Percentiles rank a stretch among this genome's conserved stretches.
phyloP scores from a whole-genome alignment of 768 basidiomycete genomes.

The Russula brevipes region DNA sequence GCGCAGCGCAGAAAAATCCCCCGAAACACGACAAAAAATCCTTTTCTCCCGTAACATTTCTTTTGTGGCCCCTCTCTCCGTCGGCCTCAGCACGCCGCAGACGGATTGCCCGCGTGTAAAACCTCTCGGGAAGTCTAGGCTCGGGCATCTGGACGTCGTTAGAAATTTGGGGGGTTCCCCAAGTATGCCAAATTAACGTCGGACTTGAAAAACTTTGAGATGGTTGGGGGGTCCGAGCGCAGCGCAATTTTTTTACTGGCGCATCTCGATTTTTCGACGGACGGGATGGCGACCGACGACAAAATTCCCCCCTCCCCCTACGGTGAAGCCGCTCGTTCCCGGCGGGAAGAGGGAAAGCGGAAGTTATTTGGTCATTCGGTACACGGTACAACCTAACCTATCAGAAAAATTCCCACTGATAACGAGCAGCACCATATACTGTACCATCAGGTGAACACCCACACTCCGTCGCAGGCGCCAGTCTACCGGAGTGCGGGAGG shows the following conservation, averaged over 20 bases:
- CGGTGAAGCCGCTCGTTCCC: background rate
- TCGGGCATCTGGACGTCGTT: background rate
- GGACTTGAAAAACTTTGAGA: conserved; percentile 3
- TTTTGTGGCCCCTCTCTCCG: background rate
- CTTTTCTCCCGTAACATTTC: too few species aligned
- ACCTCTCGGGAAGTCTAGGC: background rate
- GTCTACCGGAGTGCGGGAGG: background rate
- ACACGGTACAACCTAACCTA: too few species aligned
- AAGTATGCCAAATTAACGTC: conserved; percentile 4
- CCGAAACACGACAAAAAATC: too few species aligned
- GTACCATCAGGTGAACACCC: background rate
- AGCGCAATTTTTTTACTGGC: conserved; percentile 5
- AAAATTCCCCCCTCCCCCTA: background rate
- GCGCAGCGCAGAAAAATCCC: too few species aligned
- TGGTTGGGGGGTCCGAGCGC: too few species aligned
- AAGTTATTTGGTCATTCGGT: too few species aligned
- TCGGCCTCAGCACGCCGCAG: background rate
- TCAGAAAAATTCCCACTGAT: too few species aligned
- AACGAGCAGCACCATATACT: too few species aligned
- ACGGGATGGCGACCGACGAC: background rate
- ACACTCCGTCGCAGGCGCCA: background rate
- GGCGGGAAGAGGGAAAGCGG: background rate
- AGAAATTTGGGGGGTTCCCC: conserved; percentile 1
- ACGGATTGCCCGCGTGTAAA: too few species aligned
- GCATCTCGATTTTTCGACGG: conserved; percentile 1